Percentiles rank a stretch among this genome's conserved stretches.
These are phyloP conservation scores for Pichia insulana DNA, from an alignment of 805 yeast species.

Conservation along the genomic window DNA sequence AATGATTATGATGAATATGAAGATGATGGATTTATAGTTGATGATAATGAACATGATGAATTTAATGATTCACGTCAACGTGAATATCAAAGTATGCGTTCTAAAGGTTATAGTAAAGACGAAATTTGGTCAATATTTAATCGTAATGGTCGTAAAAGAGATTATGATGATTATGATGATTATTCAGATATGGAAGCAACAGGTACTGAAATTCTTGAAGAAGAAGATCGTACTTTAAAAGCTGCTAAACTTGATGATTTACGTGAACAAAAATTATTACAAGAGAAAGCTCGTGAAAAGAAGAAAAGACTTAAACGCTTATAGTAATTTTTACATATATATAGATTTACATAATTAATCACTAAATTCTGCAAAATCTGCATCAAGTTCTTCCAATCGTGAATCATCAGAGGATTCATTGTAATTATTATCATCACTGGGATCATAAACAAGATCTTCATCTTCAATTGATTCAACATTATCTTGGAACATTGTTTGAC, in stretches of 20 bases:
- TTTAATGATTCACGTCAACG: constrained; percentile 37
- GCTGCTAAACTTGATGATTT: constrained; percentile 72
- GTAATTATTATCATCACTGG: constrained; percentile 8
- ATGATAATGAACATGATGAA: constrained; percentile 22
- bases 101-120: constrained; percentile 58
- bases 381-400: constrained; percentile 9
- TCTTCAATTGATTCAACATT: no score
- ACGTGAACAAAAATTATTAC: constrained; percentile 57
- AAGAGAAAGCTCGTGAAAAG: constrained; percentile 38
- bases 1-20: constrained; percentile 16
- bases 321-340: neutral
- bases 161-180: constrained; percentile 33
- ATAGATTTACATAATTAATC: neutral
- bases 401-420: constrained; percentile 15
- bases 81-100: constrained; percentile 11
- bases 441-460: no score
- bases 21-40: constrained; percentile 39
- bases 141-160: constrained; percentile 49
- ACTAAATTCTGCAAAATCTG: constrained; percentile 11
- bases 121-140: constrained; percentile 87
- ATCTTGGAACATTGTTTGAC: no score
- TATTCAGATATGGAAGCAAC: constrained; percentile 90
- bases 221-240: constrained; percentile 61
- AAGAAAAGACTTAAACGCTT: constrained; percentile 4
- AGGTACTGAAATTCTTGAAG: constrained; percentile 79